Evolutionary conservation across 2,329 filamentous ascomycete genomes (phyloP).

Genomic region (Colletotrichum scovillei): DNA sequence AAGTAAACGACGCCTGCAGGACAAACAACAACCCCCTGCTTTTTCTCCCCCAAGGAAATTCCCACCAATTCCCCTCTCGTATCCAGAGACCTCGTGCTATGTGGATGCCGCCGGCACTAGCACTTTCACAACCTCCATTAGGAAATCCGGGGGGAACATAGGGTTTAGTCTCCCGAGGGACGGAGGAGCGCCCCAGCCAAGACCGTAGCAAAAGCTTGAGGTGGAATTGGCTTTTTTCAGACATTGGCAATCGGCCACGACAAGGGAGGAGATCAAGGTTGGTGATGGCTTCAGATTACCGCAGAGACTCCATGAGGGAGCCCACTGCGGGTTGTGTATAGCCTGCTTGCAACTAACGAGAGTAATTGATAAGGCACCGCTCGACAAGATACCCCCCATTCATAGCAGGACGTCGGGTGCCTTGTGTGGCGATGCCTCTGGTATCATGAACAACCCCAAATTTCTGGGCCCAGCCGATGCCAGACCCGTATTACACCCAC

Average conservation of each 20-base stretch:
- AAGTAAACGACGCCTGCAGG: neutral
- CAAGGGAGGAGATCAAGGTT: neutral
- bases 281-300: slow-evolving; percentile 22
- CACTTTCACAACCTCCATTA: neutral
- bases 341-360: slow-evolving; percentile 20
- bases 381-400: neutral
- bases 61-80: neutral
- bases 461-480: slow-evolving; percentile 3
- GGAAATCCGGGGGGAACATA: neutral
- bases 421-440: slow-evolving; percentile 21
- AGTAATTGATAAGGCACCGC: slow-evolving; percentile 21
- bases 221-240: neutral
- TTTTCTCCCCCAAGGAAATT: neutral
- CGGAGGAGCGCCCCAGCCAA: neutral
- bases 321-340: neutral
- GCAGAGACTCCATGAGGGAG: neutral
- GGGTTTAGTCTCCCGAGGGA: neutral
- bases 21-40: neutral
- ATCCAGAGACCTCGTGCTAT: neutral
- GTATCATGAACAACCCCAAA: slow-evolving; percentile 29
- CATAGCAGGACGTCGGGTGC: neutral
- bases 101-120: slow-evolving; percentile 17
- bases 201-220: neutral
- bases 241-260: neutral
- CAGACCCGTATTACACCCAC: slow-evolving; percentile 24